A percentile compares a stretch with the other conserved stretches of the same genome.
Evolutionary conservation across 164 flowering plant species (phyloP).

Genomic region (Magnolia kwangsiensis): DNA sequence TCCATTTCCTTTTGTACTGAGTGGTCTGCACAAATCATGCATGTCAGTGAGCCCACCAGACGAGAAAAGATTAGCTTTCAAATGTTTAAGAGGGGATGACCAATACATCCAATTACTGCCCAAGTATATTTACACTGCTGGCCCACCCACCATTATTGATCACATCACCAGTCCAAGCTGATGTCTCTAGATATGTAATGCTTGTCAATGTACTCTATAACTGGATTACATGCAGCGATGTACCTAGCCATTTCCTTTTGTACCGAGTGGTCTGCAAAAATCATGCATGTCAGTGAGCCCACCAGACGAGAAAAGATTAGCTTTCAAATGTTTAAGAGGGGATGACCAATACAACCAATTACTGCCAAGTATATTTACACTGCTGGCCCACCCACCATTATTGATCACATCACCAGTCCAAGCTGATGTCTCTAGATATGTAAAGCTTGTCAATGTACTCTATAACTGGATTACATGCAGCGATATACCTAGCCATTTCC

Average conservation of each 20-base stretch:
- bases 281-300: background rate
- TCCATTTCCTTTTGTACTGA: constrained; percentile 79
- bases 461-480: constrained; percentile 59
- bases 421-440: constrained; percentile 50
- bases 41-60: background rate
- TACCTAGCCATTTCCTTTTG: constrained; percentile 85
- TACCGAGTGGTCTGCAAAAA: constrained; percentile 63
- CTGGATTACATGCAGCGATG: constrained; percentile 56
- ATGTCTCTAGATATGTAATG: constrained; percentile 60
- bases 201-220: constrained; percentile 66
- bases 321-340: no score
- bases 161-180: constrained; percentile 74
- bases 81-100: background rate
- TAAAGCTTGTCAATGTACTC: constrained; percentile 70
- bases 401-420: constrained; percentile 67
- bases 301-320: no score
- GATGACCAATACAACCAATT: background rate
- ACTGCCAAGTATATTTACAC: background rate
- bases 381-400: background rate
- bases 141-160: background rate
- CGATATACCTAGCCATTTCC: constrained; percentile 81
- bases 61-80: no score
- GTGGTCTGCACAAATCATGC: constrained; percentile 44
- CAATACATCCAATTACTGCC: background rate
- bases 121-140: background rate